Evolutionary conservation across 768 basidiomycete species (phyloP), one percentile per base, ranked within the genome.

Genomic region (Mrakia blollopis): DNA sequence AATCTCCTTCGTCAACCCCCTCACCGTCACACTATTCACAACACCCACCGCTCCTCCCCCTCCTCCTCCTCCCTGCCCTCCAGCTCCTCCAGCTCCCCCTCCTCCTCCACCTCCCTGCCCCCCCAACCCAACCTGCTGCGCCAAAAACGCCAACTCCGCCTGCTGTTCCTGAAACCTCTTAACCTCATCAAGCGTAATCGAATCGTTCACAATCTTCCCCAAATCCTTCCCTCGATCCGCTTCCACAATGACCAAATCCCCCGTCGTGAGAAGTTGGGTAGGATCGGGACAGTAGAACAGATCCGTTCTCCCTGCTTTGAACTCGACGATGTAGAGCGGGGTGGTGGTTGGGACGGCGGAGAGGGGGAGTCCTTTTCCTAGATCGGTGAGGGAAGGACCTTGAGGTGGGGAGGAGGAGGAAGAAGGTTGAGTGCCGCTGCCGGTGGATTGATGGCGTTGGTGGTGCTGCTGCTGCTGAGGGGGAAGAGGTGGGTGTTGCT

Each of bases 251-350:
- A 98, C 96, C 52, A 94, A 85, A 82, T 98, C 96, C 2, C 94
- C 96, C 30, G 91, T 89, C 9, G 89, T 88, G 78, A 98, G 89
- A 50, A 87, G 85, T 54, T 88, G 81, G 80, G 86, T 81, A 78
- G 87, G 86, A 81, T 95, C 92, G 0, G 90, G 91, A 78, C 90
- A 87, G 83, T 97, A 98, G 85, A 94, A 98, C 37, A 99, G 85
- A 83, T 98, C 96, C 79, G 94, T 94, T 57, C 96, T 89, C 0
- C 94, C 93, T 0, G 95, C 95, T 85, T 98, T 99, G 87, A 99
- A 99, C 83, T 97, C 92, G 80, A 98, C 91, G 80, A 98, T 95
- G 87, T 89, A 98, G 11, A 99, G 87, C n/a, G 92, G 93, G 86
- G 91, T 92, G 50, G 89, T 89, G 18, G 91, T 83, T 0, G 94